A percentile compares a stretch with the other conserved stretches of the same genome.
Evolutionary conservation across 768 basidiomycete genomes (phyloP).

Genomic region (Russula brevipes): DNA sequence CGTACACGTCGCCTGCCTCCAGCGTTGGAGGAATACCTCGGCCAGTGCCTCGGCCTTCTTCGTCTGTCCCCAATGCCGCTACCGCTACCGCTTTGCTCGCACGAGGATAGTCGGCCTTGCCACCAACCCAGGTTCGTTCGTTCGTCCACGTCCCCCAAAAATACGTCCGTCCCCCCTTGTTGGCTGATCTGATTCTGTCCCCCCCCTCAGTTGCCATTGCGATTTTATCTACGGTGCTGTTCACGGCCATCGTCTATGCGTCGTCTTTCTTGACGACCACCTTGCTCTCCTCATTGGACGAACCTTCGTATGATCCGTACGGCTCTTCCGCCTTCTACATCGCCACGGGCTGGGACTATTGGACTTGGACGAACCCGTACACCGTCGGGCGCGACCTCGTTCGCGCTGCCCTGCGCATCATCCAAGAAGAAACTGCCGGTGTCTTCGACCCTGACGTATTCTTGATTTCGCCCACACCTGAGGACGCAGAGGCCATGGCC

Average conservation of each 20-base stretch:
- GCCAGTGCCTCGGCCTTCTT: conserved; percentile 65
- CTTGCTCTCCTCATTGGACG: conserved; percentile 20
- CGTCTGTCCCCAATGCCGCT: conserved; percentile 74
- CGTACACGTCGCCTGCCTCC: conserved; percentile 75
- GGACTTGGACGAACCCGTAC: conserved; percentile 24
- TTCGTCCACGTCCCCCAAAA: neutral
- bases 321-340: conserved; percentile 2
- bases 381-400: conserved; percentile 24
- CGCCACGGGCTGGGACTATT: conserved; percentile 6
- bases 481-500: conserved; percentile 7
- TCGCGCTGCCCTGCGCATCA: conserved; percentile 24
- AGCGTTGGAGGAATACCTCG: conserved; percentile 66
- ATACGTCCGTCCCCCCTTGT: neutral
- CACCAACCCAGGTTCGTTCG: conserved; percentile 58
- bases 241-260: conserved; percentile 23
- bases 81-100: conserved; percentile 69
- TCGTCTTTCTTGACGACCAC: conserved; percentile 25
- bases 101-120: conserved; percentile 67
- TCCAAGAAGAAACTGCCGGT: conserved; percentile 24
- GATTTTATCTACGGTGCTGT: conserved; percentile 19
- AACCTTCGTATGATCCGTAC: conserved; percentile 11
- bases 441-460: conserved; percentile 22
- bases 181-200: no score
- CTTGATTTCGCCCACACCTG: conserved; percentile 34
- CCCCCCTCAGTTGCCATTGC: conserved; percentile 55